These are phyloP conservation scores for Aulographum hederae DNA, from an alignment of 2,329 filamentous ascomycete species.

Conservation along the genomic window DNA sequence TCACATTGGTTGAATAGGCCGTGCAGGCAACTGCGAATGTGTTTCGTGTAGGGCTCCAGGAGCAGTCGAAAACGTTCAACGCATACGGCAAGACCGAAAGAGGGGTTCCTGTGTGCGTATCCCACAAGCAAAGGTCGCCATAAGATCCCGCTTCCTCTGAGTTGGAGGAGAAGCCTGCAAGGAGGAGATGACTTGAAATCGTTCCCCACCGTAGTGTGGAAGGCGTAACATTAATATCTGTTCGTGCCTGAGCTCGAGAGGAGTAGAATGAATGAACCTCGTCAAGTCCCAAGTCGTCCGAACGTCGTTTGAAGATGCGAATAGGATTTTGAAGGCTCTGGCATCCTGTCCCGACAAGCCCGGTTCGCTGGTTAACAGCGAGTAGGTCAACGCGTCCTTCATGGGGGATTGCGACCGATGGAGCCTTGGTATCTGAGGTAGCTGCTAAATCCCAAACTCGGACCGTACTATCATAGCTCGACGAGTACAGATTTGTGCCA, in stretches of 20 bases:
- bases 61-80: constrained; percentile 38
- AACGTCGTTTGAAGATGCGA: constrained; percentile 9
- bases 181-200: no score
- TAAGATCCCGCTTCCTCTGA: constrained; percentile 16
- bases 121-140: constrained; percentile 38
- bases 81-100: constrained; percentile 17
- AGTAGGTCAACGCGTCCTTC: constrained; percentile 32
- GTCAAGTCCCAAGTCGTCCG: constrained; percentile 5
- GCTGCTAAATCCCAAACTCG: neutral
- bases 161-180: constrained; percentile 34
- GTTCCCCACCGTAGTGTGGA: constrained; percentile 32
- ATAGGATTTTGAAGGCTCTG: constrained; percentile 12
- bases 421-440: neutral
- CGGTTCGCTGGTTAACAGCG: constrained; percentile 18
- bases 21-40: constrained; percentile 36
- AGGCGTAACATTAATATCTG: constrained; percentile 13
- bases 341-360: constrained; percentile 31
- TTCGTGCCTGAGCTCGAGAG: constrained; percentile 11
- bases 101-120: constrained; percentile 19
- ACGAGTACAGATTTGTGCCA: constrained; percentile 29
- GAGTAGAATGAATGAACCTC: no score
- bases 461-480: constrained; percentile 28
- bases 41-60: constrained; percentile 30
- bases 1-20: constrained; percentile 15
- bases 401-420: constrained; percentile 13